These are phyloP conservation scores for Balamuthia mandrillaris DNA, from an alignment of 208 protist species.

Conservation along the genomic window DNA sequence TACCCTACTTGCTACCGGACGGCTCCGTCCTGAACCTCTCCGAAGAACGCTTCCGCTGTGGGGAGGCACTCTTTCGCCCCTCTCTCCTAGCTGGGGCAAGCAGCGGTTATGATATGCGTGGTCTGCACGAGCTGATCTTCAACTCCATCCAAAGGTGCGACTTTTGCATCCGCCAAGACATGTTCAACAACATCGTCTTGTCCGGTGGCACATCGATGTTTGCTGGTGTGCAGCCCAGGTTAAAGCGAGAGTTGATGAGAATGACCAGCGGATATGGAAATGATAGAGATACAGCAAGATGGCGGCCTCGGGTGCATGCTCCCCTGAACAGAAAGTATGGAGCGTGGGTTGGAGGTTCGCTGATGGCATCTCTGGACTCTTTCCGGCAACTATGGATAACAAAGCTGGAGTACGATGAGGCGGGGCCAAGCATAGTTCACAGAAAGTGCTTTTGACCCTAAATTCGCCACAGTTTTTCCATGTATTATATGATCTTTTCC, in stretches of 20 bases:
- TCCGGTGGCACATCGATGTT: constrained; percentile 92
- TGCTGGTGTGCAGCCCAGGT: constrained; percentile 86
- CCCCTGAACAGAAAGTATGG: constrained; percentile 67
- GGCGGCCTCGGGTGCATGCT: constrained; percentile 52
- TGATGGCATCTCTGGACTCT: constrained; percentile 64
- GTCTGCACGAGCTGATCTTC: constrained; percentile 92
- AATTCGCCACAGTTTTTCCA: too few species aligned
- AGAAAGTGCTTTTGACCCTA: constrained; percentile 97
- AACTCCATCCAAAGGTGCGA: constrained; percentile 95
- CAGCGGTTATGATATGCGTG: constrained; percentile 86
- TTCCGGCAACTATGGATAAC: constrained; percentile 93
- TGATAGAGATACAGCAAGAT: too few species aligned
- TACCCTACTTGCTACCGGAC: constrained; percentile 84
- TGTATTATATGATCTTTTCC: too few species aligned
- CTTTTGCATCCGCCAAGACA: constrained; percentile 88
- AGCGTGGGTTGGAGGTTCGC: constrained; percentile 78
- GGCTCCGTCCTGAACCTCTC: constrained; percentile 77
- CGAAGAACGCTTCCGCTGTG: constrained; percentile 82
- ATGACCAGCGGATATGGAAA: too few species aligned
- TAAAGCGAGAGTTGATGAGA: constrained; percentile 94
- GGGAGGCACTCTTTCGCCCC: constrained; percentile 95
- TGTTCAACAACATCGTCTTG: constrained; percentile 93
- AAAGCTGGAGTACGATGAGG: constrained; percentile 97
- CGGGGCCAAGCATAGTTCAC: constrained; percentile 93
- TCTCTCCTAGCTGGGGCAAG: too few species aligned